Evolutionary conservation across 176 grass and related monocot species (phyloP), one percentile per base, ranked within the genome.

Genomic region (Phragmites australis): DNA sequence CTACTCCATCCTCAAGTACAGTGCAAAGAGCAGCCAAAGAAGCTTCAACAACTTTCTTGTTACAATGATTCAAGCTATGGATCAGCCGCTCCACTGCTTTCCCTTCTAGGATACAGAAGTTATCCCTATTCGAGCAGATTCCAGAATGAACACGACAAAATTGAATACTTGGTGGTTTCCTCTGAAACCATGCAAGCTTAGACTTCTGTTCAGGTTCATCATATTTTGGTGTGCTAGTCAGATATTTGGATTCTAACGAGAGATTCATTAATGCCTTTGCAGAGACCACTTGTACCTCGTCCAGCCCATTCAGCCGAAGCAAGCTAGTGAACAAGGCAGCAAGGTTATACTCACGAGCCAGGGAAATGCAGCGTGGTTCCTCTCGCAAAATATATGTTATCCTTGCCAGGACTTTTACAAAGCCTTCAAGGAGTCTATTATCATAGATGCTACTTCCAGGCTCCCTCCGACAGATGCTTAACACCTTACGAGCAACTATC

Each of bases 51-150:
- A 96, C 82, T 16, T 81, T 92, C 63, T 90, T 86, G 50, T 96
- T 92, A 15, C 37, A n/a, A 81, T 96, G 87, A 62, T 83, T 83
- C 58, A 96, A 86, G 73, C 90, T 92, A 76, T 63, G 56, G 58
- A 96, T 69, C 77, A 96, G 67, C 80, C 86, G 87, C 23, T 92
- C 90, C 75, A 96, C 82, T 42, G 90, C 85, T 48, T 92, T 90
- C 32, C 87, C 88, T 88, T 96, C 85, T 26, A 96, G 75, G 37
- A 96, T 81, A 77, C 93, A 96, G 57, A 96, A 96, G 19, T 68
- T 92, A 3, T 85, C 79, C 61, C 86, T 88, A 22, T 80, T 76
- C 0, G 93, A 92, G 79, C 93, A 96, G 29, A 86, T 70, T 72
- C 93, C 93, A n/a, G 68, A 77, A 54, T 92, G 93, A 77, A 92